A percentile compares a stretch with the other conserved stretches of the same genome.
Evolutionary conservation across 2,329 filamentous ascomycete species (phyloP).

Genomic region (Aulographum hederae): DNA sequence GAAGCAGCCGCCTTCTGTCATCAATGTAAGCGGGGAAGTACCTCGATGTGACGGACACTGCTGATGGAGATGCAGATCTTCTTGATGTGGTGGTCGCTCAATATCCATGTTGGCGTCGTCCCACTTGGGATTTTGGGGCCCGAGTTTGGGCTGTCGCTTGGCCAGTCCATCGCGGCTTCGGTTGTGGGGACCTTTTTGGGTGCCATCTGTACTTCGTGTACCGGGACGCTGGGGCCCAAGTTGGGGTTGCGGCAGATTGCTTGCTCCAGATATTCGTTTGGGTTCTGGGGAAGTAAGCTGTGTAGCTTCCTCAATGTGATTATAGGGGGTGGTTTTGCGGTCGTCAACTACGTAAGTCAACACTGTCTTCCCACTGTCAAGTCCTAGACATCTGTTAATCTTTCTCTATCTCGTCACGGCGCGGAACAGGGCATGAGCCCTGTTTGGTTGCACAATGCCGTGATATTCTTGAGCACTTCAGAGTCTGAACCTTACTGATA

Average conservation of each 20-base stretch:
- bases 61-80: slow-evolving; percentile 14
- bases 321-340: slow-evolving; percentile 24
- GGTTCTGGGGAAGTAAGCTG: slow-evolving; percentile 31
- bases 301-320: slow-evolving; percentile 28
- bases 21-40: slow-evolving; percentile 9
- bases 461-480: no score
- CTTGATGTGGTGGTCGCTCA: slow-evolving; percentile 25
- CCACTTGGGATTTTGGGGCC: slow-evolving; percentile 25
- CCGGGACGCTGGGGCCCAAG: slow-evolving; percentile 23
- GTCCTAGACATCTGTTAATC: no score
- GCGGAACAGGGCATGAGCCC: no score
- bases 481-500: background rate
- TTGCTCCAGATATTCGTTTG: slow-evolving; percentile 28
- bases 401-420: no score
- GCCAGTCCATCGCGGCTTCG: slow-evolving; percentile 22
- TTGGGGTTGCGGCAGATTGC: slow-evolving; percentile 25
- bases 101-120: slow-evolving; percentile 22
- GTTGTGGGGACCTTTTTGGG: slow-evolving; percentile 23
- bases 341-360: slow-evolving; percentile 21
- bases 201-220: slow-evolving; percentile 20
- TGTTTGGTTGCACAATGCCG: no score
- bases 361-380: no score
- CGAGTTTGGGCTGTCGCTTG: slow-evolving; percentile 27
- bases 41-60: background rate
- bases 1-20: slow-evolving; percentile 21